Evolutionary conservation across 306 rosid species (phyloP), one percentile per base, ranked within the genome.

Genomic region (Vigna radiata): DNA sequence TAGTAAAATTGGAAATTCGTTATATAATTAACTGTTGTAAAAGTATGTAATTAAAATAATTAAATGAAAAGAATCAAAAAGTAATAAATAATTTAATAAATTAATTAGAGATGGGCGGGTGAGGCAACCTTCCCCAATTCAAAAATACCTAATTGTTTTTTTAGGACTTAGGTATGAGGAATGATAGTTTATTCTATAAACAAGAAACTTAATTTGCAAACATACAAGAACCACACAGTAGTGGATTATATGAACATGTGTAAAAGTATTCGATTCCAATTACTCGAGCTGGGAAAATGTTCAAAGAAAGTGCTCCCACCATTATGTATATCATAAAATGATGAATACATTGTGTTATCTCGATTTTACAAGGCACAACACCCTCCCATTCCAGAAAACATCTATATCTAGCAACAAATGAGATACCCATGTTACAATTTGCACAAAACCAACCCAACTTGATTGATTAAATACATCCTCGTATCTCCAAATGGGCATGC

Each of bases 371-470:
- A 60, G 61, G 83, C 80, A 84, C 81, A 54, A 41, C 46, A 3
- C 3, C 77, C 55, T 46, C 63, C 63, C 81, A 83, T 64, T 66
- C 83, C 77, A 71, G 79, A 87, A 86, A 78, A 59, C 76, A 79
- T 70, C 66, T 80, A 80, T 77, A 80, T 77, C 83, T 66, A 78
- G 33, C 83, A 67, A 75, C 85, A 81, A 81, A 81, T 44, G 75
- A 81, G 73, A 73, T 68, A 75, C 72, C 77, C 83, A 82, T 75
- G 74, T 73, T 70, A 70, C 85, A 80, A 44, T 79, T 69, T 79
- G 76, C 79, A 78, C 78, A 82, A 85, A 86, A 89, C 81, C 88
- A 89, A 78, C 88, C 81, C 88, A 89, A 79, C 88, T 72, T 85
- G 58, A 55, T 67, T 44, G 64, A 77, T 61, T 70, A 83, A 73